Evolutionary conservation across 805 yeast genomes (phyloP).

Genomic region (Saccharomycopsis sp.): DNA sequence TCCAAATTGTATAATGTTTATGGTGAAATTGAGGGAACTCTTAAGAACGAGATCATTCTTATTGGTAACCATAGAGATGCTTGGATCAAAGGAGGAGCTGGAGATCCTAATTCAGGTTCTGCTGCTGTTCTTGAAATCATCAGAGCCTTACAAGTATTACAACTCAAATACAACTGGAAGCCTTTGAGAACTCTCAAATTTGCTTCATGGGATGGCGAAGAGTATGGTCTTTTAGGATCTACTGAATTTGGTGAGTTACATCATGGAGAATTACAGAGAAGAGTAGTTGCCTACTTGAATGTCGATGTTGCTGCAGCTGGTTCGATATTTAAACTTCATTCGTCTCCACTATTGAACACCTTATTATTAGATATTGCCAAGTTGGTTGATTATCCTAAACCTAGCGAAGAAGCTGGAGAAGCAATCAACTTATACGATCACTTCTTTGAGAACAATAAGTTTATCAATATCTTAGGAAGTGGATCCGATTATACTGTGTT

Average conservation of each 20-base stretch:
- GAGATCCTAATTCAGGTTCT: slow-evolving; percentile 37
- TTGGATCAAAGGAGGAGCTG: slow-evolving; percentile 38
- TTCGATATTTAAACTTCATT: slow-evolving; percentile 40
- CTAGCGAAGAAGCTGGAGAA: slow-evolving; percentile 20
- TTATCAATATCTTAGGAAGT: slow-evolving; percentile 50
- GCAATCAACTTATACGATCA: slow-evolving; percentile 19
- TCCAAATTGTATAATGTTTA: slow-evolving; percentile 43
- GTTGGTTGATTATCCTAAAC: slow-evolving; percentile 32
- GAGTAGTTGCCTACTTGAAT: slow-evolving; percentile 61
- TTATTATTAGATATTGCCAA: slow-evolving; percentile 39
- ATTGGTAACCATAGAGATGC: slow-evolving; percentile 54
- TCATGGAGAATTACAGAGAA: slow-evolving; percentile 36
- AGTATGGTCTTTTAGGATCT: slow-evolving; percentile 64
- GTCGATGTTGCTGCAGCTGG: slow-evolving; percentile 63
- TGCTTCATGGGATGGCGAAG: slow-evolving; percentile 26
- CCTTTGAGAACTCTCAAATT: slow-evolving; percentile 15
- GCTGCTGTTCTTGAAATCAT: slow-evolving; percentile 46
- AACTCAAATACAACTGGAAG: slow-evolving; percentile 10
- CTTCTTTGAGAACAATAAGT: neutral
- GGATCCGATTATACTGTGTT: slow-evolving; percentile 66
- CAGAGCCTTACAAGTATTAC: slow-evolving; percentile 33
- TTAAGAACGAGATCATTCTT: slow-evolving; percentile 28
- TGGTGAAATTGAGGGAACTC: neutral
- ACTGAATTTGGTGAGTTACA: slow-evolving; percentile 71
- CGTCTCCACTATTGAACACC: slow-evolving; percentile 55